Base-by-base conservation (phyloP, 179 eudicot genomes). In the Carnegiea gigantea region DNA sequence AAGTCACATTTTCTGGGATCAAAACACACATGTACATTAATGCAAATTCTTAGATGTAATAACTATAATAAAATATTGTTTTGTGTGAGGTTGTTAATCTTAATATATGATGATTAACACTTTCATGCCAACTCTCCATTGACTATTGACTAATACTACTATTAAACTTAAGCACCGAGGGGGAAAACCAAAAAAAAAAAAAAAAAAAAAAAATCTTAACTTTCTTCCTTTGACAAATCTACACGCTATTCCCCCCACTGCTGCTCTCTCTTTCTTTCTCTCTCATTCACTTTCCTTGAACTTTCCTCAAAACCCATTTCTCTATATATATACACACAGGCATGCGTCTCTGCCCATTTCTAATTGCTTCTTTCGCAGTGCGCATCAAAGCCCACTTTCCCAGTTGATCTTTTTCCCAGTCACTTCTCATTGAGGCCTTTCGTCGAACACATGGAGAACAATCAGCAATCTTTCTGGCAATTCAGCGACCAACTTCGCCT, bases 401-500 rank as follows among this genome's bases (percentile, higher is more conserved):
- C 65, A 17, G 30, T 36, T 20, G 78, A 18, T 28, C 11, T 13
- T 24, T 17, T 8, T 28, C 38, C 23, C 62, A 57, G n/a, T 64
- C 11, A 20, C 33, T 59, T 26, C 71, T 82, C 73, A 53, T 33
- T 77, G 78, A 81, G 75, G 80, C 85, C 79, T 85, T 88, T 81
- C 75, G 62, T 88, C 83, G 78, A 83, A 85, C 88, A 87, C 60
- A 82, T 81, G 88, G 91, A 90, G 89, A 87, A 82, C 91, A 91
- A 90, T 73, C 90, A 93, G 53, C 93, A 92, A 24, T 91, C 98
- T 0, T 96, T 96, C 85, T 91, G 89, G 88, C 97, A 96, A 75
- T 96, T 96, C 90, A 92, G 98, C 46, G 99, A 96, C 54, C 91
- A 94, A 51, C 98, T 96, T 26, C 92, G 99, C 60, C 83, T 88